These are phyloP conservation scores for Neofusicoccum kwambonambiense DNA, from an alignment of 2,329 filamentous ascomycete species.

Conservation along the genomic window DNA sequence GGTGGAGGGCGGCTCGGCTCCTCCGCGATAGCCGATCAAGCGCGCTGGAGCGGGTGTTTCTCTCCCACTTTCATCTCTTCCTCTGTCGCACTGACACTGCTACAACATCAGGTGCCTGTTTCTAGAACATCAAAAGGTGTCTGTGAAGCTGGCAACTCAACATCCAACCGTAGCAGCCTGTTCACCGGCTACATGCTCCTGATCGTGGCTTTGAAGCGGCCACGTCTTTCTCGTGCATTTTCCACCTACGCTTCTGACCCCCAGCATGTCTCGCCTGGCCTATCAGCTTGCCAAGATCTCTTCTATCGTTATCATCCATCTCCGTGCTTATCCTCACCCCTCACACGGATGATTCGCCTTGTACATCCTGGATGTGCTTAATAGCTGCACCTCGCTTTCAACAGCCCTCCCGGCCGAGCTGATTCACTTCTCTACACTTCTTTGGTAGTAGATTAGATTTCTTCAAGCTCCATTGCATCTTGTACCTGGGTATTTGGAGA, in stretches of 20 bases:
- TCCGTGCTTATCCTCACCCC: neutral
- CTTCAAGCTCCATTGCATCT: neutral
- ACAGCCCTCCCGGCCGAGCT: neutral
- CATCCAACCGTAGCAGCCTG: too few species aligned
- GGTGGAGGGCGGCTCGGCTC: neutral
- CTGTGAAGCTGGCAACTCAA: too few species aligned
- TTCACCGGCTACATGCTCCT: too few species aligned
- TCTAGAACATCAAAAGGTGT: too few species aligned
- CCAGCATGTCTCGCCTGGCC: neutral
- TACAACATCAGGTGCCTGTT: too few species aligned
- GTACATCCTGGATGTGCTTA: neutral
- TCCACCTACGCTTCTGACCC: neutral
- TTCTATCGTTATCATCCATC: neutral
- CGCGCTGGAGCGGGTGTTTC: neutral
- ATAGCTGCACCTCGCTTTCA: too few species aligned
- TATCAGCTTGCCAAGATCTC: neutral
- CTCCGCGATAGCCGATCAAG: neutral
- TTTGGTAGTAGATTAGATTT: neutral
- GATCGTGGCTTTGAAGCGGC: too few species aligned
- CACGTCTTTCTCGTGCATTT: neutral
- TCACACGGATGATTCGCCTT: neutral
- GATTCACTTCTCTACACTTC: neutral
- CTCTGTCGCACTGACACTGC: too few species aligned
- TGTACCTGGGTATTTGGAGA: neutral
- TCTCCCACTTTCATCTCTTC: neutral